Evolutionary conservation across 2,329 filamentous ascomycete genomes (phyloP).

Genomic region (Cladophialophora carrionii): DNA sequence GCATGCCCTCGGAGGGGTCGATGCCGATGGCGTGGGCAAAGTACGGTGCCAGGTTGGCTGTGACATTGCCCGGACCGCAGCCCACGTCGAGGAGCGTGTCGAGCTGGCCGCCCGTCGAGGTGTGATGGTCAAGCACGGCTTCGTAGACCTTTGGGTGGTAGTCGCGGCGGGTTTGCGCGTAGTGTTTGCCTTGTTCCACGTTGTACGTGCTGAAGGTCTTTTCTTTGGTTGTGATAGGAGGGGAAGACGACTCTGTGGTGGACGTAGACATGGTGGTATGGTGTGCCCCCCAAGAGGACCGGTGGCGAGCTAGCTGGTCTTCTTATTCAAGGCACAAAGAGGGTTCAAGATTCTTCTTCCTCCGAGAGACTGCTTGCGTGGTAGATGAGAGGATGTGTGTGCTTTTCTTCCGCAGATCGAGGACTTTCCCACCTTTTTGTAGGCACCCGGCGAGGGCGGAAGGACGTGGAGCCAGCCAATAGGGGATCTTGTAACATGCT

Average conservation of each 20-base stretch:
- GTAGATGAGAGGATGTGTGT: not conserved
- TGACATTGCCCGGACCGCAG: constrained; percentile 60
- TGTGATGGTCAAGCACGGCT: constrained; percentile 53
- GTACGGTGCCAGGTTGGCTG: constrained; percentile 50
- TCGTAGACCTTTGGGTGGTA: constrained; percentile 56
- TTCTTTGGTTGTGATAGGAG: constrained; percentile 15
- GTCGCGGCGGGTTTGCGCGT: constrained; percentile 49
- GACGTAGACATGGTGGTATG: not conserved
- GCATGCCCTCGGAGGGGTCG: constrained; percentile 60
- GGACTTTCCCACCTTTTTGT: not conserved
- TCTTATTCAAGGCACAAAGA: not conserved
- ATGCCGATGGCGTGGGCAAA: constrained; percentile 55
- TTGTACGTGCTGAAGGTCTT: constrained; percentile 54
- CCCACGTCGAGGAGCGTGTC: constrained; percentile 58
- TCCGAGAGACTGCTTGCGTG: not conserved
- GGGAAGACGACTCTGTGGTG: not conserved
- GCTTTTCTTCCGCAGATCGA: not conserved
- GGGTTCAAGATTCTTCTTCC: not conserved
- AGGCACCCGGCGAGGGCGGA: not conserved
- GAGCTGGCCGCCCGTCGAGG: constrained; percentile 50
- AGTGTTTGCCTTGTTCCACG: constrained; percentile 50
- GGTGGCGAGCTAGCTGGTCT: no score
- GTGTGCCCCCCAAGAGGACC: not conserved
- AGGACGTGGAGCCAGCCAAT: constrained; percentile 4
- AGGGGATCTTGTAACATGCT: no score